These are phyloP conservation scores for Malassezia equina DNA, from an alignment of 1,284 basidiomycete genomes.

Conservation along the genomic window DNA sequence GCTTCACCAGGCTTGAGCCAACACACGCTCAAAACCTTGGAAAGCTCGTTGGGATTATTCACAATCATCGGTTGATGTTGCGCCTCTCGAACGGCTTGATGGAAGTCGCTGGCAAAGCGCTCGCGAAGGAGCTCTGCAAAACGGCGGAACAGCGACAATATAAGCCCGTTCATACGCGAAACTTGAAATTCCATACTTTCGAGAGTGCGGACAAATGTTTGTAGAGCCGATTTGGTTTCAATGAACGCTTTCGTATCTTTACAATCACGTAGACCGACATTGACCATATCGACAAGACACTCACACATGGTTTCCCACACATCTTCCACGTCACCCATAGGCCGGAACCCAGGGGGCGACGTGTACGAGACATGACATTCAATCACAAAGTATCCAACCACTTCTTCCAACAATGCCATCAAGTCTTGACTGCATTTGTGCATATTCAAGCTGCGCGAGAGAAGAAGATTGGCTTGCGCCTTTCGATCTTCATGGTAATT, in stretches of 20 bases:
- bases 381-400: slow-evolving; percentile 97
- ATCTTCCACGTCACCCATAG: slow-evolving; percentile 81
- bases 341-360: slow-evolving; percentile 64
- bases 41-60: slow-evolving; percentile 62
- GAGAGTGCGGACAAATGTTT: slow-evolving; percentile 81
- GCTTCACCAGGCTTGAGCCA: slow-evolving; percentile 60
- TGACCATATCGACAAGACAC: slow-evolving; percentile 66
- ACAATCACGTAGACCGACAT: slow-evolving; percentile 63
- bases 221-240: slow-evolving; percentile 69
- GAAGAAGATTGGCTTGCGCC: slow-evolving; percentile 88
- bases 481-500: slow-evolving; percentile 85
- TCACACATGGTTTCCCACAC: slow-evolving; percentile 84
- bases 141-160: slow-evolving; percentile 77
- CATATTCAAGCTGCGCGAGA: slow-evolving; percentile 56
- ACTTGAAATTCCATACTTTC: slow-evolving; percentile 68
- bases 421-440: slow-evolving; percentile 37
- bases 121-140: slow-evolving; percentile 73
- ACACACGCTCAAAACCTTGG: slow-evolving; percentile 67
- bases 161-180: slow-evolving; percentile 68
- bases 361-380: slow-evolving; percentile 85
- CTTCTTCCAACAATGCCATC: slow-evolving; percentile 58
- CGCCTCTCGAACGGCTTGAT: slow-evolving; percentile 60
- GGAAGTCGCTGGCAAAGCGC: slow-evolving; percentile 63
- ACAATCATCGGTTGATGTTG: slow-evolving; percentile 86
- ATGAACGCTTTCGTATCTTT: slow-evolving; percentile 74